Percentiles rank a stretch among this genome's conserved stretches.
Conservation (phyloP, 805 yeast species). For the Debaryomyces castellii region DNA sequence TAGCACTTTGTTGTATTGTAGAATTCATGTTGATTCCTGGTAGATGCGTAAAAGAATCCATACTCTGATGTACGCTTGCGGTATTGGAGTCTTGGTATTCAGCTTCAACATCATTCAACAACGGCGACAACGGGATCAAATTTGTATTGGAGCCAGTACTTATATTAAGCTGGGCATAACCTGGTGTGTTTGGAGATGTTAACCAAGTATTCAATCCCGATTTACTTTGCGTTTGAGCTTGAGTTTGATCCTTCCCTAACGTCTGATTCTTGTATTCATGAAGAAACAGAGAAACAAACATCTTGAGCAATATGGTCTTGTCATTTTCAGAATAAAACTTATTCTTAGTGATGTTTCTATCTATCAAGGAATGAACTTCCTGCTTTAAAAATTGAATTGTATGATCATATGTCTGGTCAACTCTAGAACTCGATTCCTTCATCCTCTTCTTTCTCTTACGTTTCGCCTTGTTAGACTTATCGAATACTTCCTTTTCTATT, state of each 20-base stretch:
- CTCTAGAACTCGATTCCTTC: neutral
- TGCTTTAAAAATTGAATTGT: slow-evolving; percentile 4
- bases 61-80: neutral
- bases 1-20: neutral
- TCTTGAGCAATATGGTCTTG: slow-evolving; percentile 11
- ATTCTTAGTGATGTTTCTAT: slow-evolving; percentile 9
- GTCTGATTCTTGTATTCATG: slow-evolving; percentile 9
- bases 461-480: neutral
- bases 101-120: slow-evolving; percentile 24
- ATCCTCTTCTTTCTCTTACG: neutral
- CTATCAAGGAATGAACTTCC: slow-evolving; percentile 7
- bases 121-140: slow-evolving; percentile 30
- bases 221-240: slow-evolving; percentile 6
- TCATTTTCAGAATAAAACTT: slow-evolving; percentile 7
- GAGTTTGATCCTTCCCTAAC: neutral
- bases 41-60: slow-evolving; percentile 14
- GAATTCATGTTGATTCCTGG: slow-evolving; percentile 12
- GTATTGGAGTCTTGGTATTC: slow-evolving; percentile 12
- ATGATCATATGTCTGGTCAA: neutral
- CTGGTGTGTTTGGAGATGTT: slow-evolving; percentile 3
- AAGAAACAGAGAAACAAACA: slow-evolving; percentile 12
- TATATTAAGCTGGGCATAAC: slow-evolving; percentile 1
- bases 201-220: slow-evolving; percentile 11
- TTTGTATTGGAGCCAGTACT: slow-evolving; percentile 11
- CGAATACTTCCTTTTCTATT: neutral